A percentile compares a stretch with the other conserved stretches of the same genome.
These are phyloP conservation scores for Euphorbia tirucalli DNA, from an alignment of 345 rosid genomes.

Conservation along the genomic window DNA sequence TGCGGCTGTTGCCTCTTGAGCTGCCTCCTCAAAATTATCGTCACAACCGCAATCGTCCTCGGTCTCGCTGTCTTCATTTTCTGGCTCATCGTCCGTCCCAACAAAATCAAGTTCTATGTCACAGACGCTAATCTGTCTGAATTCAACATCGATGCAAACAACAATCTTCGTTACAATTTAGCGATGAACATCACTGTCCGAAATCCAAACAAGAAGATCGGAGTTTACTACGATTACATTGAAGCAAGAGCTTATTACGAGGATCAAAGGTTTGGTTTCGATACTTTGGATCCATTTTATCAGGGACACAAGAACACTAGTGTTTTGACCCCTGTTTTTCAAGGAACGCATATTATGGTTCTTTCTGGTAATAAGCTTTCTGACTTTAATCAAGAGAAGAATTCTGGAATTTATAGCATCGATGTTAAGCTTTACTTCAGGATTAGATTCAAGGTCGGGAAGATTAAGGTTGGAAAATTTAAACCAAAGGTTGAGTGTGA, in stretches of 20 bases:
- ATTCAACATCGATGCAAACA: conserved; percentile 31
- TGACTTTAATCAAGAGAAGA: conserved; percentile 36
- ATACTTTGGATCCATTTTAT: conserved; percentile 45
- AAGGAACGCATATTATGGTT: conserved; percentile 33
- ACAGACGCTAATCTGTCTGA: conserved; percentile 36
- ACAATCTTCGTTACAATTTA: conserved; percentile 34
- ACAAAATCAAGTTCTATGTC: conserved; percentile 38
- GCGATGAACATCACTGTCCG: conserved; percentile 32
- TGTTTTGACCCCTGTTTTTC: conserved; percentile 37
- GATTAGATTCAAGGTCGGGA: conserved; percentile 62
- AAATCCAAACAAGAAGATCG: conserved; percentile 44
- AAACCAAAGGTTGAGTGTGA: conserved; percentile 61
- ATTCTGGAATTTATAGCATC: conserved; percentile 42
- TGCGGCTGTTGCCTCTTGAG: conserved; percentile 63
- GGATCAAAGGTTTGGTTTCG: conserved; percentile 36
- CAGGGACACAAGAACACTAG: conserved; percentile 83
- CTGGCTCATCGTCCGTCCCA: conserved; percentile 48
- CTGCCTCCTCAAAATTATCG: conserved; percentile 41
- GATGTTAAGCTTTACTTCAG: conserved; percentile 52
- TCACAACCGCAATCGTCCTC: conserved; percentile 33
- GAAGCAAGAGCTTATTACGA: conserved; percentile 36
- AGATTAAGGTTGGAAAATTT: conserved; percentile 40
- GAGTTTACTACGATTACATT: conserved; percentile 37
- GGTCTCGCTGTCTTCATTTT: conserved; percentile 33
- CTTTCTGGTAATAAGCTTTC: conserved; percentile 29